Conservation (phyloP, 176 grass and related monocot genomes). For the Panicum miliaceum region DNA sequence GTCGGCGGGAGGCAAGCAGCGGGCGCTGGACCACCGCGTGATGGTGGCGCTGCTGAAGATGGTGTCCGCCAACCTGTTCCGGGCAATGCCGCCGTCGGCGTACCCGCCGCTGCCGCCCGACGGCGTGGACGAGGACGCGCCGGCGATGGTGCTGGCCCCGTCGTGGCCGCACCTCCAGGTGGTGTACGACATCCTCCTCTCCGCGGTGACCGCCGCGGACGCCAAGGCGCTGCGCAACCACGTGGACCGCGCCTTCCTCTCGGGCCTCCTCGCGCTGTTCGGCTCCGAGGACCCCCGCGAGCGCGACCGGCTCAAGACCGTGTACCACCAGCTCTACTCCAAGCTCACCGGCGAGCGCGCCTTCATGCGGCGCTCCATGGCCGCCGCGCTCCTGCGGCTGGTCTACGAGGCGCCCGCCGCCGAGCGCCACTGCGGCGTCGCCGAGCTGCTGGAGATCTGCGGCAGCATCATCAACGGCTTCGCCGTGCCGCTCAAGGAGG, state of each 20-base stretch:
- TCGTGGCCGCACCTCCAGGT: conserved; percentile 72
- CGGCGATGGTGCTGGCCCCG: conserved; percentile 29
- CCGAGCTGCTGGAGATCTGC: conserved; percentile 87
- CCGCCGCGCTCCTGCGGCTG: conserved; percentile 46
- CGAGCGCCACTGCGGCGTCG: conserved; percentile 48
- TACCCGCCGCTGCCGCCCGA: conserved; percentile 33
- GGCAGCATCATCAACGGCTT: conserved; percentile 94
- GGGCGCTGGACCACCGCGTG: conserved; percentile 51
- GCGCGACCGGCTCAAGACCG: conserved; percentile 70
- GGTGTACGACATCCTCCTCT: conserved; percentile 69
- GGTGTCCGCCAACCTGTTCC: conserved; percentile 78
- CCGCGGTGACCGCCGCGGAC: conserved; percentile 42
- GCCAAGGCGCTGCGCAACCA: conserved; percentile 52
- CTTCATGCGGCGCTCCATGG: conserved; percentile 82
- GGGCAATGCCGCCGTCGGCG: conserved; percentile 58
- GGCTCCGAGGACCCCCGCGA: conserved; percentile 84
- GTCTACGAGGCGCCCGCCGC: conserved; percentile 37
- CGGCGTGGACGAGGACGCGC: conserved; percentile 47
- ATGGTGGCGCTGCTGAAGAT: conserved; percentile 63
- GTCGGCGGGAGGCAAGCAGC: not conserved
- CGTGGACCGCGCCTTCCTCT: conserved; percentile 69
- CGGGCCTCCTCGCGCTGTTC: conserved; percentile 55
- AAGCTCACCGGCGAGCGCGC: conserved; percentile 72
- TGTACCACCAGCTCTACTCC: conserved; percentile 78
- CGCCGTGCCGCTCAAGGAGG: conserved; percentile 84